Evolutionary conservation across 2,329 filamentous ascomycete species (phyloP), one percentile per base, ranked within the genome.

Genomic region (Cadophora sp.): DNA sequence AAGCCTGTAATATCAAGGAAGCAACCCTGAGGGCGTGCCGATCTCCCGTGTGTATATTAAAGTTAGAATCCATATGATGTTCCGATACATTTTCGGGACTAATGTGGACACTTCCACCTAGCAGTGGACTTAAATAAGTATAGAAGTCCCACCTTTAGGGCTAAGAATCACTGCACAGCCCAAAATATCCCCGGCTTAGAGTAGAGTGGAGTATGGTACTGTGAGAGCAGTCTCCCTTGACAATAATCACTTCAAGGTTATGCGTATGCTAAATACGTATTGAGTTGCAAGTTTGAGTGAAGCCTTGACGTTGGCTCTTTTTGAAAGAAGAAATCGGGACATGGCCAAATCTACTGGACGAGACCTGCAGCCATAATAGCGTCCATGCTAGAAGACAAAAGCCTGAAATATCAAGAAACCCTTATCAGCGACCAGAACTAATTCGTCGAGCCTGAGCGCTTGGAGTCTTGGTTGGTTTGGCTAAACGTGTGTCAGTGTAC

Each of bases 41-140:
- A 60, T 48, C 58, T 48, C 58, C 58, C 58, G 58, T 36, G 53
- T 41, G 1, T 20, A 47, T 47, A 47, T 16, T 8, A 48, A 60
- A 33, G 8, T 60, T 33, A 14, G 16, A 48, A 58, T 18, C 36
- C 55, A 58, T 22, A 20, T 24, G 55, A 39, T 33, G 16, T 60
- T 60, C 58, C 41, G 58, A 60, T 60, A 41, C 27, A 60, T 60
- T 60, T 20, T 60, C 39, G 58, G 27, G 22, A 60, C 16, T 24
- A 24, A 43, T 2, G 55, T 43, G n/a, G 55, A 58, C 20, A 43
- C 20, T 58, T 58, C 36, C 50, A 53, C 14, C 9, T 41, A 41
- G 53, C 41, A n/a, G 39, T n/a, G 24, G 30, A 36, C 39, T 45
- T 13, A n/a, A 30, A 6, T 6, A 27, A 47, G 14, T 27, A 33